These are phyloP conservation scores for Syncephalis fuscata DNA, from an alignment of 371 early-diverging fungal species.

Conservation along the genomic window DNA sequence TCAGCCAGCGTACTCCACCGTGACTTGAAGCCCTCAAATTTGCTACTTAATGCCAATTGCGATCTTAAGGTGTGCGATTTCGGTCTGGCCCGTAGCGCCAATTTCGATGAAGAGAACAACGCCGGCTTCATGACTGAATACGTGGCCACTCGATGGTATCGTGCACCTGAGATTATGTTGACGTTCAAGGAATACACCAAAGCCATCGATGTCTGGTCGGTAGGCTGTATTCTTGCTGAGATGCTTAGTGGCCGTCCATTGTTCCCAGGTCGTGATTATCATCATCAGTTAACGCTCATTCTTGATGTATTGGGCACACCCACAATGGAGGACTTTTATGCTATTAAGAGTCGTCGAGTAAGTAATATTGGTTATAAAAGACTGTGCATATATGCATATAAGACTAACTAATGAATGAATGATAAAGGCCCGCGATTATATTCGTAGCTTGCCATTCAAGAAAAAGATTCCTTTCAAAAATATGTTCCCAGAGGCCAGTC, in stretches of 20 bases:
- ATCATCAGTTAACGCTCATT: conserved; percentile 96
- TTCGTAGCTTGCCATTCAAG: conserved; percentile 79
- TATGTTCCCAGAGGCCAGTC: conserved; percentile 71
- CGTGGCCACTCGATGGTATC: conserved; percentile 97
- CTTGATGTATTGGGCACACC: conserved; percentile 96
- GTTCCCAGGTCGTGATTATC: conserved; percentile 81
- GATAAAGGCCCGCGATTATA: conserved; percentile 69
- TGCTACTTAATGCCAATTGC: conserved; percentile 94
- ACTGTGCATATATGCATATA: background rate
- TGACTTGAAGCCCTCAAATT: conserved; percentile 93
- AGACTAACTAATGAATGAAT: background rate
- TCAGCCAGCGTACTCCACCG: conserved; percentile 95
- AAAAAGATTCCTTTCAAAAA: conserved; percentile 66
- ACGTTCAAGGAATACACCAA: conserved; percentile 89
- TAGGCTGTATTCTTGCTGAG: conserved; percentile 95
- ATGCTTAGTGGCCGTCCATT: conserved; percentile 80
- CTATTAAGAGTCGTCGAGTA: conserved; percentile 58
- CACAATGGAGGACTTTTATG: conserved; percentile 68
- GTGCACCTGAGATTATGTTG: conserved; percentile 97
- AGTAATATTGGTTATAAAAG: conserved; percentile 1
- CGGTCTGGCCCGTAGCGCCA: conserved; percentile 83
- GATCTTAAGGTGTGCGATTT: conserved; percentile 92
- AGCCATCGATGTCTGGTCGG: conserved; percentile 96
- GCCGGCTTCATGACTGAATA: conserved; percentile 93
- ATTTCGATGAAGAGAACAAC: conserved; percentile 66